Evolutionary conservation across 257 asterid species (phyloP), one percentile per base, ranked within the genome.

Genomic region (Petrea volubilis): DNA sequence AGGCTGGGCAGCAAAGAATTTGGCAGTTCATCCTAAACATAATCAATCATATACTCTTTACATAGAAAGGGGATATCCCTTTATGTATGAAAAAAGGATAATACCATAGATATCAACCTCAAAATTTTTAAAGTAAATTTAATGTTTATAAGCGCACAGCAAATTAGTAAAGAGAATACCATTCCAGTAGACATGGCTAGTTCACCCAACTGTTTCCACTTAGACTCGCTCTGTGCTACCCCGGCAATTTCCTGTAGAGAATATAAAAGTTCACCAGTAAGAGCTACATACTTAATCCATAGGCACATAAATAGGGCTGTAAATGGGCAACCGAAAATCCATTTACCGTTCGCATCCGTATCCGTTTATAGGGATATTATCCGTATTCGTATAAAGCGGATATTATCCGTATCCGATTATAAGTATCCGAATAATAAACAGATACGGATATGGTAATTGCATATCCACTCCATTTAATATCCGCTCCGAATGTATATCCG

Each of bases 121-220:
- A 74, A 27, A 8, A 44, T 13, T 17, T 33, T 41, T 52, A 28
- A 55, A 73, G 50, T 64, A 23, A 40, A 49, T 55, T 31, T 31
- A 58, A 51, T 40, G 69, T 59, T 60, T 68, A 40, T 64, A 25
- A 75, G 75, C 63, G 60, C 52, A 64, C 52, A 41, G 44, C 60
- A 64, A 52, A 53, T 55, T 25, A 51, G 58, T 46, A 58, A 36
- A 70, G 74, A 66, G 52, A 68, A 61, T 86, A 93, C 98, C 97
- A 75, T 86, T 81, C 98, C 98, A 52, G 88, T 67, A 77, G 98
- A 93, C 95, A 93, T 85, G 66, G 98, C 98, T 70, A 93, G 83
- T 78, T 90, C 98, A 67, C 98, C 98, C 91, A 93, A 78, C 74
- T 93, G 98, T 88, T 88, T 93, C 98, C 98, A 93, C 78, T 93